A percentile compares a stretch with the other conserved stretches of the same genome.
Evolutionary conservation across 352 stramenopile genomes (phyloP).

Genomic region (Globisporangium cystogenes): DNA sequence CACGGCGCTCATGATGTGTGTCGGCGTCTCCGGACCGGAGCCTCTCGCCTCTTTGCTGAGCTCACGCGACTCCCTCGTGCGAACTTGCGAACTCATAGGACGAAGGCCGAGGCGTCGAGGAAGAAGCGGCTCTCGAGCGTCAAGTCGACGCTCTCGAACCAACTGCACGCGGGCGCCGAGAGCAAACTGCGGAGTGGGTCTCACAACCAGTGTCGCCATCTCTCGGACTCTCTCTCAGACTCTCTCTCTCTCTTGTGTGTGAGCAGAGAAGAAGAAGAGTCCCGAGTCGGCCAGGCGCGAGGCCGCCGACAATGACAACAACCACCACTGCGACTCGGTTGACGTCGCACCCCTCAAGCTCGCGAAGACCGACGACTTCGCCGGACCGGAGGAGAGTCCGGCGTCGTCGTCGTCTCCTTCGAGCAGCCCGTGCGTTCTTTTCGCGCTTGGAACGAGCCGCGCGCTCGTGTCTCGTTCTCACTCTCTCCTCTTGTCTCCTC

Average conservation of each 20-base stretch:
- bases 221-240: too few species aligned
- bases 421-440: conserved; percentile 15
- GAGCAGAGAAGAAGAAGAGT: conserved; percentile 36
- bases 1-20: conserved; percentile 70
- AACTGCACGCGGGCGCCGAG: conserved; percentile 55
- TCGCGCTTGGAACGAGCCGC: not conserved
- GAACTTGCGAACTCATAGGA: too few species aligned
- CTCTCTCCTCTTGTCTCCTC: conserved; percentile 1
- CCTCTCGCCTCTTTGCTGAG: not conserved
- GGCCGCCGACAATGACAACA: conserved; percentile 18
- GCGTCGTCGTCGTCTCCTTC: conserved; percentile 4
- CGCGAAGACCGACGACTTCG: conserved; percentile 2
- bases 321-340: conserved; percentile 12
- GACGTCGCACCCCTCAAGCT: conserved; percentile 1
- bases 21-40: too few species aligned
- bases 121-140: conserved; percentile 69
- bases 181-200: conserved; percentile 70
- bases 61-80: not conserved
- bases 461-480: not conserved
- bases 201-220: too few species aligned
- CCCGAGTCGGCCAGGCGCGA: conserved; percentile 20
- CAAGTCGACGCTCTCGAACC: conserved; percentile 74
- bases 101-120: conserved; percentile 57
- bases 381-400: conserved; percentile 5
- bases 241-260: not conserved